Evolutionary conservation across 2,329 filamentous ascomycete genomes (phyloP), one percentile per base, ranked within the genome.

Genomic region (Aspergillus candidus): DNA sequence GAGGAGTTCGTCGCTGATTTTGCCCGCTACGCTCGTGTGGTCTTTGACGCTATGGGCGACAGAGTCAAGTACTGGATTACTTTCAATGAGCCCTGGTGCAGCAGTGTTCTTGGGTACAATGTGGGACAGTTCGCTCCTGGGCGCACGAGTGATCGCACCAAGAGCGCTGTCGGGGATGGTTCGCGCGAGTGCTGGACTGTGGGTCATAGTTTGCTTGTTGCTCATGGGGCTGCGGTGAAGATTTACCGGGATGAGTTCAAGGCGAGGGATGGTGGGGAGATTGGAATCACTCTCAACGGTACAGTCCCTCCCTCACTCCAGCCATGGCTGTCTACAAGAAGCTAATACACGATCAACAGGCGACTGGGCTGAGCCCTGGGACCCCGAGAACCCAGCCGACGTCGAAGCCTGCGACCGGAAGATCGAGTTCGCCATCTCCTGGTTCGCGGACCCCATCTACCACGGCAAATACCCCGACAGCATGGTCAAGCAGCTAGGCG

Each of bases 41-140:
- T 88, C 57, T 94, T 89, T 71, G 76, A 83, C 61, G 79, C 82
- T 1, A 75, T 94, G 44, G 77, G 77, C 82, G 42, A 84, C 15
- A 15, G 83, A 66, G 87, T 89, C 59, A 88, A 88, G 72, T 77
- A 87, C 69, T 94, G 88, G 88, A 87, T 90, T 65, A 93, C 87
- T 18, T 88, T 91, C 71, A 93, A 93, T 65, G 88, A 94, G 72
- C 88, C 88, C 3, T 93, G 86, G 82, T 94, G 87, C 69, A 86
- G 81, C 51, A 80, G 84, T 41, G 83, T 93, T 49, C 76, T 93
- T 34, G 88, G 88, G 31, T 93, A 91, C 69, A 85, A 77, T 60
- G 80, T 78, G 34, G 88, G 88, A 22, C 72, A 80, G 50, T 89
- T 90, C 61, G 88, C 88, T 10, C 88, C 88, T 1, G 88, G 88